Evolutionary conservation across 164 flowering plant species (phyloP), one percentile per base, ranked within the genome.

Genomic region (Warburgia ugandensis): DNA sequence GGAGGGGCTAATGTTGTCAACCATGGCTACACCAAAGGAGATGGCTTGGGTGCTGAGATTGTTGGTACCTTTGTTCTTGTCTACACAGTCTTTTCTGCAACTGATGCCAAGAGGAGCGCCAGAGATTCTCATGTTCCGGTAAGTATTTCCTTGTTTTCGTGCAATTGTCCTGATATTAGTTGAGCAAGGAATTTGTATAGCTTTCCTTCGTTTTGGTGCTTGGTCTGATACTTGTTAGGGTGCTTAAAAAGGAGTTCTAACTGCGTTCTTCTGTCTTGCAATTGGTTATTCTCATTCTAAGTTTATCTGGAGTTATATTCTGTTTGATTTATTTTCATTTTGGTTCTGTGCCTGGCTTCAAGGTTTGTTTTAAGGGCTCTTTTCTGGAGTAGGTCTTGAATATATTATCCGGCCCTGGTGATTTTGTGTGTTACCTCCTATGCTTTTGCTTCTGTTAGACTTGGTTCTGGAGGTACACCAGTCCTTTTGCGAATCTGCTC

Each of bases 61-160:
- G 53, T 79, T 25, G 84, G 84, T 45, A 76, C 80, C 30, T 78
- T 76, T 52, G 77, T 76, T 16, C 84, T 78, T 57, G 78, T 78
- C 21, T 78, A 73, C 73, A 76, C 84, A 1, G 84, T 78, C 37
- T 76, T 76, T 71, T 79, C 84, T 53, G 81, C 85, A 2, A 79
- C 81, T 47, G 85, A 79, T 61, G 85, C 81, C 31, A 79, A 79
- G 77, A 70, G 85, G 50, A 79, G 45, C 36, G 85, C 85, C 44
- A 68, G 81, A 42, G 85, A 79, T 63, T 79, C 85, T 31, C 85
- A 79, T 65, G 85, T 79, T 49, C 85, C 85, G 46, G 85, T 79
- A 63, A 70, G 85, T 62, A 32, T 16, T 30, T 29, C 43, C 20
- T 43, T 43, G 26, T 23, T 14, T 22, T 17, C 4, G 20, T 2